Percentiles rank a stretch among this genome's conserved stretches.
These are phyloP conservation scores for Hordeum vulgare DNA, from an alignment of 176 grass and related monocot genomes.

Conservation along the genomic window DNA sequence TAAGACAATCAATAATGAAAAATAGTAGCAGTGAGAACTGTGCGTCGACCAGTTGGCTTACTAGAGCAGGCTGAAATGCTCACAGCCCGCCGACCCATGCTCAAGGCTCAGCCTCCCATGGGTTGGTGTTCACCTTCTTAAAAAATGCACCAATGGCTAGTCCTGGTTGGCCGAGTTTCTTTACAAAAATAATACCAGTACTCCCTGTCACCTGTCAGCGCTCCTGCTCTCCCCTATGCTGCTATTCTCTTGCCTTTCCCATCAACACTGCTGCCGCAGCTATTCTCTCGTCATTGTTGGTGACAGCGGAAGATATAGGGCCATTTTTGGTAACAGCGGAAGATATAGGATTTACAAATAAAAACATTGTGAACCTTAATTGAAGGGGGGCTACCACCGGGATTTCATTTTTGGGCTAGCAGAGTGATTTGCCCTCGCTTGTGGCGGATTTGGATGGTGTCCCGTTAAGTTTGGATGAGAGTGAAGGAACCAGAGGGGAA, in stretches of 20 bases:
- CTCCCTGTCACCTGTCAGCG: neutral
- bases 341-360: neutral
- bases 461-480: neutral
- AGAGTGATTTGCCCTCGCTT: neutral
- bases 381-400: neutral
- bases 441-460: neutral
- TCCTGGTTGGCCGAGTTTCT: too few species aligned
- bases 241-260: neutral
- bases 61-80: too few species aligned
- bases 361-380: neutral
- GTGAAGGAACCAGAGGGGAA: neutral
- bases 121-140: too few species aligned
- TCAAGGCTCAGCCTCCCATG: too few species aligned
- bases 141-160: too few species aligned
- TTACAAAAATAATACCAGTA: neutral
- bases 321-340: neutral
- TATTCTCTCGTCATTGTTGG: too few species aligned
- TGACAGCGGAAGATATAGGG: neutral
- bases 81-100: too few species aligned
- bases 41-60: too few species aligned
- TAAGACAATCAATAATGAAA: too few species aligned
- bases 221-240: neutral
- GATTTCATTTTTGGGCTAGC: neutral
- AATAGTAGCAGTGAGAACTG: too few species aligned
- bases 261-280: too few species aligned